Conservation (phyloP, 495 filamentous ascomycete genomes). For the Tuber brumale region DNA sequence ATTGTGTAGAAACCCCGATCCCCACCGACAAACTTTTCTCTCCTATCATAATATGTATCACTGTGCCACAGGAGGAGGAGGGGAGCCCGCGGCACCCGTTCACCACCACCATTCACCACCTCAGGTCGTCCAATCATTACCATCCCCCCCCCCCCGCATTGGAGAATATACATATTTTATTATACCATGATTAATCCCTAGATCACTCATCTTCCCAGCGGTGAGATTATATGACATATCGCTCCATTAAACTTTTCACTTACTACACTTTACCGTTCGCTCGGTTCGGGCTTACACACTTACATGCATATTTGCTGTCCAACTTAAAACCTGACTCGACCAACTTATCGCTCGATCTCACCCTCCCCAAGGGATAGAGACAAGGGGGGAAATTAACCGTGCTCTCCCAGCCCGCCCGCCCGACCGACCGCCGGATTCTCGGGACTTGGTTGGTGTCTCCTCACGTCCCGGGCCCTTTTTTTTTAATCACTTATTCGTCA, state of each 20-base stretch:
- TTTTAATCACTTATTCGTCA: neutral
- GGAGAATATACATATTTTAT: neutral
- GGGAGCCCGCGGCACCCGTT: neutral
- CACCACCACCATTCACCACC: no score
- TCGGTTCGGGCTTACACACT: neutral
- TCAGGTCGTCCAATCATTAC: neutral
- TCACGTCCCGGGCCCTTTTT: neutral
- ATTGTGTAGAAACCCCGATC: constrained; percentile 4
- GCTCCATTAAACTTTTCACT: neutral
- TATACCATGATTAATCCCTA: neutral
- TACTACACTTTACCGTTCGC: neutral
- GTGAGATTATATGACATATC: neutral
- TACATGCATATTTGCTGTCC: neutral
- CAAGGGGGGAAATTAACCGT: neutral
- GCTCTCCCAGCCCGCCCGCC: neutral
- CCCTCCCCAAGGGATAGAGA: neutral
- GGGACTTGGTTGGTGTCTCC: neutral
- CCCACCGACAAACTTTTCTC: neutral
- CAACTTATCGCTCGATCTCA: neutral
- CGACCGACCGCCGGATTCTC: neutral
- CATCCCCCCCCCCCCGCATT: neutral
- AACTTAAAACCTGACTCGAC: neutral
- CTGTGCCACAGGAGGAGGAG: neutral
- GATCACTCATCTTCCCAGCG: neutral
- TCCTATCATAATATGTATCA: neutral